Base-by-base conservation (phyloP, 2,329 filamentous ascomycete species). In the Fonsecaea nubica region DNA sequence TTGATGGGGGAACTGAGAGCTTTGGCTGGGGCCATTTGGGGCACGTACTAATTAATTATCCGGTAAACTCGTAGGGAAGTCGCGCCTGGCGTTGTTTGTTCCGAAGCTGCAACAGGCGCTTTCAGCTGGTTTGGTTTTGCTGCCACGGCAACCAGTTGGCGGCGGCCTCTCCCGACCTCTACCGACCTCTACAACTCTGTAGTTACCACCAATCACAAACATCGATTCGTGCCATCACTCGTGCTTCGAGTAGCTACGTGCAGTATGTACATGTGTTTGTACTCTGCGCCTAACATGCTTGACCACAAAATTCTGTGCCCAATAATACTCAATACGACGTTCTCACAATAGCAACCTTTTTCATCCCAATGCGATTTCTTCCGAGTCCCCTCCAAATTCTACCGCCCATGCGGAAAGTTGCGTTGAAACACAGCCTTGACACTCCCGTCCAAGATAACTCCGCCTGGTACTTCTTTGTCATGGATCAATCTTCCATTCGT, bases 381-480 rank as follows among this genome's bases (percentile, higher is more conserved):
- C 15, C 3, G 38, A 40, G 7, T n/a, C 40, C 4, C 40, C 18
- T 25, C 36, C 36, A 38, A 9, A 50, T 10, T 13, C 13, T 50
- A 50, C 21, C 15, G 21, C 18, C 45, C 45, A 25, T 25, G 18
- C 25, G 58, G n/a, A 61, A 63, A 59, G 42, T 61, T 53, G 50
- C 70, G 68, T 68, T 74, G 70, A 77, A 86, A 78, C 30, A 84
- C 80, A 60, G 82, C 82, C 68, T 81, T 82, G 25, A 89, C 84
- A 63, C 75, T 79, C 0, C 87, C 87, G 42, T 86, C 80, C 36
- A 89, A 74, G 65, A 87, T 80, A 62, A 85, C 82, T 57, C 83
- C 82, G 0, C 85, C 85, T 59, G 81, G 81, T 9, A 89, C 79
- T 66, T 81, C 80, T 18, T 82, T 73, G 73, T 89, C 87, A 48